A percentile compares a stretch with the other conserved stretches of the same genome.
phyloP scores from a whole-genome alignment of 2,329 filamentous ascomycete genomes.

The Botryotinia narcissicola region DNA sequence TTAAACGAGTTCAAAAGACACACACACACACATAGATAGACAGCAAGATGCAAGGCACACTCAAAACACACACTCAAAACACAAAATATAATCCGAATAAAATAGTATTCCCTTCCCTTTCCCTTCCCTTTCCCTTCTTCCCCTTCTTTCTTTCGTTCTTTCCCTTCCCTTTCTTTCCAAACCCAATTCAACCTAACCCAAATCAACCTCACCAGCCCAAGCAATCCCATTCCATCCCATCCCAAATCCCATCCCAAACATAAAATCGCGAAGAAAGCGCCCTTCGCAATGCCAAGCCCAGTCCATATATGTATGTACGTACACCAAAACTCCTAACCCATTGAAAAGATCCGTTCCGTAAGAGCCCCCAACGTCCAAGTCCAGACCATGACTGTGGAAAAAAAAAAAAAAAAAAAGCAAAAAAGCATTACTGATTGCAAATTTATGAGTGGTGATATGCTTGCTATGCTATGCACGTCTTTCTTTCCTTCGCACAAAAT shows the following conservation, averaged over 20 bases:
- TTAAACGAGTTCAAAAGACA: not conserved
- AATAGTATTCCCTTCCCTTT: not conserved
- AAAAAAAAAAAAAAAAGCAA: not conserved
- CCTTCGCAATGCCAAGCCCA: not conserved
- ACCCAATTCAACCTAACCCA: too few relatives aligned
- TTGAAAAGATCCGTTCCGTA: not conserved
- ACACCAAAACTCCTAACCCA: too few relatives aligned
- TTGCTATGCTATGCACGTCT: not conserved
- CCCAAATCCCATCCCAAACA: not conserved
- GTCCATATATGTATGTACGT: too few relatives aligned
- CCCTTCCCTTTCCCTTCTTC: not conserved
- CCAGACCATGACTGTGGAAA: not conserved
- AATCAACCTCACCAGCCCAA: too few relatives aligned
- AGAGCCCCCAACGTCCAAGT: not conserved
- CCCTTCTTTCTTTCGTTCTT: not conserved
- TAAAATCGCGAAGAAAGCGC: not conserved
- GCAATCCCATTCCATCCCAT: too few relatives aligned
- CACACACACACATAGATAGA: not conserved
- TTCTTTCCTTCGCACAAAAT: not conserved
- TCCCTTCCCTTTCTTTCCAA: too few relatives aligned
- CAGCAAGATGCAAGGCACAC: not conserved
- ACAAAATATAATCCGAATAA: not conserved
- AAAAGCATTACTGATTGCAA: not conserved
- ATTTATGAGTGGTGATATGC: slow-evolving; percentile 10
- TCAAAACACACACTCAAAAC: not conserved